These are phyloP conservation scores for Spathaspora sp. DNA, from an alignment of 1,139 yeast genomes.

Conservation along the genomic window DNA sequence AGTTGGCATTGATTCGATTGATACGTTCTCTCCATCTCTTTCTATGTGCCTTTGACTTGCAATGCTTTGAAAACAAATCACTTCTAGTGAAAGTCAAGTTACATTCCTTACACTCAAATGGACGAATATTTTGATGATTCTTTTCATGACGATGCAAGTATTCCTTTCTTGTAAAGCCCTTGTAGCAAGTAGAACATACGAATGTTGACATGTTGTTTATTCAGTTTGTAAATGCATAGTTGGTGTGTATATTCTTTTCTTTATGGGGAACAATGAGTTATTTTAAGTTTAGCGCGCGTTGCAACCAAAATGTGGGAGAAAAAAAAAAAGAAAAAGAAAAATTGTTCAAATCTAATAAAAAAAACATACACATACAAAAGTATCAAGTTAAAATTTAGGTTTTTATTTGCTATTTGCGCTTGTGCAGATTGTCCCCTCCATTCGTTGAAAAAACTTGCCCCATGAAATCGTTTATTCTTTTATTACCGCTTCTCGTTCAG, in stretches of 20 bases:
- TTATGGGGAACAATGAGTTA: no score
- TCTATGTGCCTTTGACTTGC: slow-evolving; percentile 13
- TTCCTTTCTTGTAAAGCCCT: slow-evolving; percentile 10
- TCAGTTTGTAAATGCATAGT: not conserved
- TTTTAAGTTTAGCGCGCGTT: no score
- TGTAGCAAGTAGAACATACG: slow-evolving; percentile 6
- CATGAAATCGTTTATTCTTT: slow-evolving; percentile 6
- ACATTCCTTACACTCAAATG: slow-evolving; percentile 3
- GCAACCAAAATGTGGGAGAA: no score
- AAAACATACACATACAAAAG: not conserved
- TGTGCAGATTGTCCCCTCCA: not conserved
- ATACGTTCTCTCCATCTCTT: slow-evolving; percentile 2
- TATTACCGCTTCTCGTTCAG: slow-evolving; percentile 4
- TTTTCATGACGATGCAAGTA: slow-evolving; percentile 12
- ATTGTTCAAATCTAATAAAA: not conserved
- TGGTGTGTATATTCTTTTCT: not conserved
- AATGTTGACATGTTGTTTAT: not conserved
- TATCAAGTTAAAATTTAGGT: not conserved
- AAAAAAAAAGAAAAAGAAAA: no score
- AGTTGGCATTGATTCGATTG: not conserved
- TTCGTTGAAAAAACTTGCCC: not conserved
- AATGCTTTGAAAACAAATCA: slow-evolving; percentile 11
- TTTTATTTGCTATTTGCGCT: not conserved
- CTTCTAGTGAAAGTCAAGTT: slow-evolving; percentile 11
- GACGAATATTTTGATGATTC: slow-evolving; percentile 9